A percentile compares a stretch with the other conserved stretches of the same genome.
phyloP scores from a whole-genome alignment of 257 asterid species.

The Capsicum pubescens region DNA sequence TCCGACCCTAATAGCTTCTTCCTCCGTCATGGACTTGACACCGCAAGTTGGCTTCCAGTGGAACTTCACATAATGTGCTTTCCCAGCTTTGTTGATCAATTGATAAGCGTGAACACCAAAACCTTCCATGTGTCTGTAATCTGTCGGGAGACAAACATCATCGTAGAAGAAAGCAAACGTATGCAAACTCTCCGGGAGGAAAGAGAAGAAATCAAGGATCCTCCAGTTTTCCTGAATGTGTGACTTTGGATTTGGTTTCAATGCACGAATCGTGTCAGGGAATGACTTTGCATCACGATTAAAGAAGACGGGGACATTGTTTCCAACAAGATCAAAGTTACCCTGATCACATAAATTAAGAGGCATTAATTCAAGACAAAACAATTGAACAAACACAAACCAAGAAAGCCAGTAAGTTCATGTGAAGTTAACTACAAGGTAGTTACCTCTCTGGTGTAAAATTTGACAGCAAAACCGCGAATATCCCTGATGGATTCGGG shows the following conservation, averaged over 20 bases:
- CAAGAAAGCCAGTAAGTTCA: background rate
- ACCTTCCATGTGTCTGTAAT: slow-evolving; percentile 31
- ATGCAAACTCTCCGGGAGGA: slow-evolving; percentile 33
- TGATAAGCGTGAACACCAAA: slow-evolving; percentile 28
- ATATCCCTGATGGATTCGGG: slow-evolving; percentile 39
- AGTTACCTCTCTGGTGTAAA: slow-evolving; percentile 36
- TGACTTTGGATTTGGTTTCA: slow-evolving; percentile 36
- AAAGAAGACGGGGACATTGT: slow-evolving; percentile 22
- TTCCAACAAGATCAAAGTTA: slow-evolving; percentile 30
- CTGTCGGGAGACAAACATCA: slow-evolving; percentile 20
- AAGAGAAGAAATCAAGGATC: slow-evolving; percentile 36
- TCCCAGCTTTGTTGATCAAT: slow-evolving; percentile 1
- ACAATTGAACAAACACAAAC: background rate
- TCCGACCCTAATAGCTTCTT: slow-evolving; percentile 27
- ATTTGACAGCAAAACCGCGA: slow-evolving; percentile 41
- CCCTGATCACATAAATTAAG: slow-evolving; percentile 9
- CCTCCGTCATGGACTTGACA: slow-evolving; percentile 15
- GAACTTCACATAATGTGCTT: slow-evolving; percentile 26
- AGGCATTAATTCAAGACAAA: background rate
- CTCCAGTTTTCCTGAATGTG: slow-evolving; percentile 37
- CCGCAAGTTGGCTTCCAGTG: slow-evolving; percentile 32
- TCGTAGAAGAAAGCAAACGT: slow-evolving; percentile 32
- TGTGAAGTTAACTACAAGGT: background rate
- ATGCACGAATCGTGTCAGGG: slow-evolving; percentile 25
- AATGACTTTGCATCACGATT: slow-evolving; percentile 27